Conservation (phyloP, 768 basidiomycete genomes). For the Auriscalpium vulgare region DNA sequence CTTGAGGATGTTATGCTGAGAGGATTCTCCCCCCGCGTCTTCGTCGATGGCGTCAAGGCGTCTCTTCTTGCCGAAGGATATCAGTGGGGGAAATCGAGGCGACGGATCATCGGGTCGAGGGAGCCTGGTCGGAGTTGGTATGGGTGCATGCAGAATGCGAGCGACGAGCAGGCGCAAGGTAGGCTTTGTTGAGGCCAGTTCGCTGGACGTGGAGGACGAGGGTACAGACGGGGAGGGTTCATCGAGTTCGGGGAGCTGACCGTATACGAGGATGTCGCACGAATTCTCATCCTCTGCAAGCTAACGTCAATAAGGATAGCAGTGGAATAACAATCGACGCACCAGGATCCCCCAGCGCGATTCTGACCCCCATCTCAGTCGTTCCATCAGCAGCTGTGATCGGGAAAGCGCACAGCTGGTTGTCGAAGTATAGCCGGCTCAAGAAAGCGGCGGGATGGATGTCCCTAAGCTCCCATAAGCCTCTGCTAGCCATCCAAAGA, state of each 20-base stretch:
- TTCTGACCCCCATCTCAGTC: slow-evolving; percentile 54
- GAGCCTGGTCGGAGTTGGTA: slow-evolving; percentile 27
- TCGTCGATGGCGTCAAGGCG: slow-evolving; percentile 10
- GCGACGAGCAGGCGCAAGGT: slow-evolving; percentile 45
- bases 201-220: slow-evolving; percentile 8
- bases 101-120: slow-evolving; percentile 76
- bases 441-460: slow-evolving; percentile 60
- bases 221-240: neutral
- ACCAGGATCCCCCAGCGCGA: slow-evolving; percentile 68
- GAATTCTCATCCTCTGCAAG: slow-evolving; percentile 57
- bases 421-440: slow-evolving; percentile 63
- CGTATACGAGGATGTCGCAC: slow-evolving; percentile 55
- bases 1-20: slow-evolving; percentile 8
- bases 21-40: neutral
- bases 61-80: slow-evolving; percentile 20
- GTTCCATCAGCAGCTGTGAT: slow-evolving; percentile 24
- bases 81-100: slow-evolving; percentile 55
- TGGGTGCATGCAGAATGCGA: slow-evolving; percentile 41
- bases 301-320: neutral
- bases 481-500: neutral
- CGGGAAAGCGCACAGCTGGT: slow-evolving; percentile 48
- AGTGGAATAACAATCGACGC: slow-evolving; percentile 11
- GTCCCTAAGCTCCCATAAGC: slow-evolving; percentile 36
- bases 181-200: slow-evolving; percentile 18
- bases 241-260: slow-evolving; percentile 21